Conservation (phyloP, 2,329 filamentous ascomycete genomes). For the Stagonosporopsis tanaceti region DNA sequence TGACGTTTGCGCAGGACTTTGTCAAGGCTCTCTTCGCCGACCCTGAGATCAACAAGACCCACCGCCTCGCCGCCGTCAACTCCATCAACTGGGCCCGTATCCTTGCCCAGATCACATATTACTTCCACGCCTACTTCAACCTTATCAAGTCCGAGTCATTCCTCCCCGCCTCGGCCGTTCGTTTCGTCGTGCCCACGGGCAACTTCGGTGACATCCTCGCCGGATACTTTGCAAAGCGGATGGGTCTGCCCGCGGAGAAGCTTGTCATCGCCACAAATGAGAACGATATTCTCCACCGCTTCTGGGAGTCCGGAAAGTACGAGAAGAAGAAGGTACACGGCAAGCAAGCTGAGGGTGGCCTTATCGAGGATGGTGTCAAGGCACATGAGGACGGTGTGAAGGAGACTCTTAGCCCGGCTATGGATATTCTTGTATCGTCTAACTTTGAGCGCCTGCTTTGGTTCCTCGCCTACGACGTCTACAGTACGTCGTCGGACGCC, state of each 20-base stretch:
- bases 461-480: slow-evolving; percentile 77
- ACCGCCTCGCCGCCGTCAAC: slow-evolving; percentile 92
- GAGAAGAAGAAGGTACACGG: slow-evolving; percentile 78
- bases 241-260: slow-evolving; percentile 88
- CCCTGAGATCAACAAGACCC: slow-evolving; percentile 78
- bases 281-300: slow-evolving; percentile 95
- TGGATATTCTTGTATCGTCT: slow-evolving; percentile 96
- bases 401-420: slow-evolving; percentile 91
- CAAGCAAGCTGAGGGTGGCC: slow-evolving; percentile 62
- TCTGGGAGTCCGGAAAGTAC: slow-evolving; percentile 90
- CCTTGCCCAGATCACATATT: slow-evolving; percentile 95
- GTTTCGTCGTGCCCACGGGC: slow-evolving; percentile 91
- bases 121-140: slow-evolving; percentile 92
- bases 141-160: slow-evolving; percentile 70
- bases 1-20: slow-evolving; percentile 70
- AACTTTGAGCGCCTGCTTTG: slow-evolving; percentile 97
- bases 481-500: slow-evolving; percentile 49
- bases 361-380: slow-evolving; percentile 65
- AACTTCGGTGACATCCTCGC: slow-evolving; percentile 97
- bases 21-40: slow-evolving; percentile 94
- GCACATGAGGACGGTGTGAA: slow-evolving; percentile 77
- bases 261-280: slow-evolving; percentile 94
- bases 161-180: slow-evolving; percentile 68
- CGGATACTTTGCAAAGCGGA: slow-evolving; percentile 88
- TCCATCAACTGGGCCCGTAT: slow-evolving; percentile 97